Evolutionary conservation across 129 eudicot species (phyloP), one percentile per base, ranked within the genome.

Genomic region (Heracleum sosnowskyi): DNA sequence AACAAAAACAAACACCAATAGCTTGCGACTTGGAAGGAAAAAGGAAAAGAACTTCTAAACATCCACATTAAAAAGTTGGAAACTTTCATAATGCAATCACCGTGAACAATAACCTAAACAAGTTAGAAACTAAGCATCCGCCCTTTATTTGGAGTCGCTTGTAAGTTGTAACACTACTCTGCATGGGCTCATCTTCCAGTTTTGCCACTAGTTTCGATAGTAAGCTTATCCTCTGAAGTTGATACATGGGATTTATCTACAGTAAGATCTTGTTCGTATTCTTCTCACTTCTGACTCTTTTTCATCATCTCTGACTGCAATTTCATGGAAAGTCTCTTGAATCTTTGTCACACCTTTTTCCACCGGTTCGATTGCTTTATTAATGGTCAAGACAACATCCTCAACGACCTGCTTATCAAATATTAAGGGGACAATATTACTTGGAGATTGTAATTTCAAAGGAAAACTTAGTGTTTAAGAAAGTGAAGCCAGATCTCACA

Each of bases 261-360:
- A 33, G 69, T 80, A 60, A 85, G 69, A 63, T 88, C 83, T 76
- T 89, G 70, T 77, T 93, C 82, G 24, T 82, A 86, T 80, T 89
- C 89, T 57, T 88, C 92, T 82, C 31, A 88, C 81, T 80, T 90
- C 90, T 4, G 84, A 60, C 73, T 90, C 82, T 42, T 84, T 80
- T 45, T 87, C 73, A 37, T 86, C 77, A 4, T 86, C 92, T 28
- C 83, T 87, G 22, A 90, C 92, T 2, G 89, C 78, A 46, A 83
- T 81, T 37, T 92, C 95, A 69, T 92, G 93, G 82, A 96, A 81
- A 20, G 86, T 96, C 76, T 96, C 97, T 81, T 92, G 97, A 66
- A 96, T 90, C 83, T 89, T 92, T 36, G 97, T 89, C 96, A 95
- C 73, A 7, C 99, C 99, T 84, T 92, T 91, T 57, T 88, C 97